These are phyloP conservation scores for Brasenia schreberi DNA, from an alignment of 164 flowering plant genomes.

Conservation along the genomic window DNA sequence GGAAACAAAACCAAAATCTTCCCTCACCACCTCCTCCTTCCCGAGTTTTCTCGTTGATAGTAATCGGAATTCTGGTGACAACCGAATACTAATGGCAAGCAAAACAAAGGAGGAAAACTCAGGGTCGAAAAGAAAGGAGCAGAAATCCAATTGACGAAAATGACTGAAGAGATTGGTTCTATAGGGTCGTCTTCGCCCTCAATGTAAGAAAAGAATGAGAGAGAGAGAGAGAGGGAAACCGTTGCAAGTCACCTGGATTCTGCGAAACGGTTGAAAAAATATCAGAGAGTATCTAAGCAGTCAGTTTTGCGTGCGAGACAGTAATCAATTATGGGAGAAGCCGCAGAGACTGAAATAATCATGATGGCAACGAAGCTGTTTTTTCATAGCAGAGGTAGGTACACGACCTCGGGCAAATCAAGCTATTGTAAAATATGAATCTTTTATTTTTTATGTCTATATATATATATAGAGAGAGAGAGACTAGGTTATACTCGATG, in stretches of 20 bases:
- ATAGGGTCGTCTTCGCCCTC: background rate
- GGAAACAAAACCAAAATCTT: background rate
- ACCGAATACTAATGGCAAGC: too few species aligned
- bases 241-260: background rate
- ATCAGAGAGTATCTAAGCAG: background rate
- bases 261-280: background rate
- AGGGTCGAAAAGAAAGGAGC: background rate
- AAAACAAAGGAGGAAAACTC: background rate
- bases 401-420: too few species aligned
- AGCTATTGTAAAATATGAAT: too few species aligned
- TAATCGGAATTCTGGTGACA: background rate
- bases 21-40: background rate
- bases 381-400: too few species aligned
- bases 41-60: background rate
- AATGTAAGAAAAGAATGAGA: background rate
- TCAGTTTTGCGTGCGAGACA: too few species aligned
- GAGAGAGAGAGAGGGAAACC: background rate
- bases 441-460: too few species aligned
- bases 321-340: too few species aligned
- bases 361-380: too few species aligned
- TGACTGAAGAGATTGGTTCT: background rate
- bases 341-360: too few species aligned
- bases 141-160: background rate
- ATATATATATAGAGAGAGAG: too few species aligned
- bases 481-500: too few species aligned